A percentile compares a stretch with the other conserved stretches of the same genome.
Evolutionary conservation across 176 grass and related monocot species (phyloP).

Genomic region (Triticum urartu): DNA sequence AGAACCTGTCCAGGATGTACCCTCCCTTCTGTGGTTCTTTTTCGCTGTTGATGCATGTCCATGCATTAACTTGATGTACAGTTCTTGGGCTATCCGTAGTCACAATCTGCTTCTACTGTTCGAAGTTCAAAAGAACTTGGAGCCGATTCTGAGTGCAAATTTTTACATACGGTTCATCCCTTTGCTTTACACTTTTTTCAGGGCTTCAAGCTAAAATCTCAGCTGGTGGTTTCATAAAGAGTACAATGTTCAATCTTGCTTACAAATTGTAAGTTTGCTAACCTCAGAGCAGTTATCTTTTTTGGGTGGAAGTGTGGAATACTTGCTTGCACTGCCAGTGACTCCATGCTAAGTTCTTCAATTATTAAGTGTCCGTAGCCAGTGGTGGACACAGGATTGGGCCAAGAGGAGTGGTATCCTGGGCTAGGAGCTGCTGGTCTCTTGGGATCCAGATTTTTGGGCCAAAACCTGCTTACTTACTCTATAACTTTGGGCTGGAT

Average conservation of each 20-base stretch:
- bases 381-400: neutral
- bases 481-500: neutral
- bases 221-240: constrained; percentile 75
- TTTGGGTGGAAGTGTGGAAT: constrained; percentile 2
- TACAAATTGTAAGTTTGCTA: constrained; percentile 77
- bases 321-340: neutral
- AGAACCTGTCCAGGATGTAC: too few species aligned
- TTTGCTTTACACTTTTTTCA: constrained; percentile 33
- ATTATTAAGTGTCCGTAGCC: neutral
- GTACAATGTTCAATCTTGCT: constrained; percentile 80
- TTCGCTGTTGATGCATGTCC: constrained; percentile 13
- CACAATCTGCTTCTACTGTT: constrained; percentile 20
- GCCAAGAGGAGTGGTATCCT: neutral
- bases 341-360: constrained; percentile 11
- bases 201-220: constrained; percentile 84
- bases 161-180: constrained; percentile 18
- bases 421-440: neutral
- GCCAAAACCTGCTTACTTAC: neutral
- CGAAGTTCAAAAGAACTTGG: constrained; percentile 15
- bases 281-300: neutral
- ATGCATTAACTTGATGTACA: neutral
- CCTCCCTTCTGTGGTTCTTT: neutral
- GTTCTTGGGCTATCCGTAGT: neutral
- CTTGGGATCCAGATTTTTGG: neutral
- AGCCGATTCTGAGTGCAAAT: neutral